These are phyloP conservation scores for Penicillium sp. DNA, from an alignment of 2,329 filamentous ascomycete species.

Conservation along the genomic window DNA sequence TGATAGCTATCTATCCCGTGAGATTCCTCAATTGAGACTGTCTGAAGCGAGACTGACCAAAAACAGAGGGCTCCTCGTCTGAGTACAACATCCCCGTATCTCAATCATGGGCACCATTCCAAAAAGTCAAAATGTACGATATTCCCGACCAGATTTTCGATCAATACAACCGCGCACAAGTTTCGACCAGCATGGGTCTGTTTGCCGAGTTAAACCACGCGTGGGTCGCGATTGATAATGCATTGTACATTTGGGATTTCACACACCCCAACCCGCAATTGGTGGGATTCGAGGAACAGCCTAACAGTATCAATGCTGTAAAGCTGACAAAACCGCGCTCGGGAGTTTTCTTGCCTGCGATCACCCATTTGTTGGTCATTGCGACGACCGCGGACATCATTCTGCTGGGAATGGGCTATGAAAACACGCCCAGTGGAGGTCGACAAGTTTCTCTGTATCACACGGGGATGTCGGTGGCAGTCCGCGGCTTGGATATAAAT, in stretches of 20 bases:
- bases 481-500: conserved; percentile 72
- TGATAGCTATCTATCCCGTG: conserved; percentile 84
- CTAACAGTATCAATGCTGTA: conserved; percentile 84
- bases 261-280: conserved; percentile 87
- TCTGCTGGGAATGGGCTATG: conserved; percentile 74
- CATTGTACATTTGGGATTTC: conserved; percentile 96
- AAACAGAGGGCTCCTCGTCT: conserved; percentile 77
- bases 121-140: conserved; percentile 79
- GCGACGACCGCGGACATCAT: conserved; percentile 83
- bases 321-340: conserved; percentile 79
- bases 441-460: conserved; percentile 77
- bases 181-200: conserved; percentile 89
- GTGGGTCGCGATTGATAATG: conserved; percentile 94
- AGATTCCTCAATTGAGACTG: conserved; percentile 41
- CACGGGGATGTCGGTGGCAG: conserved; percentile 77
- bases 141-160: conserved; percentile 91
- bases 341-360: conserved; percentile 81
- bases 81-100: conserved; percentile 77
- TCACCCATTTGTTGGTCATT: conserved; percentile 85
- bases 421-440: conserved; percentile 63
- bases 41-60: neutral
- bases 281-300: conserved; percentile 86
- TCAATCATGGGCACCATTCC: conserved; percentile 80
- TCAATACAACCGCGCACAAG: conserved; percentile 82
- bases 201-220: conserved; percentile 94